Conservation (phyloP, 176 grass and related monocot genomes). For the Pontederia crassipes region DNA sequence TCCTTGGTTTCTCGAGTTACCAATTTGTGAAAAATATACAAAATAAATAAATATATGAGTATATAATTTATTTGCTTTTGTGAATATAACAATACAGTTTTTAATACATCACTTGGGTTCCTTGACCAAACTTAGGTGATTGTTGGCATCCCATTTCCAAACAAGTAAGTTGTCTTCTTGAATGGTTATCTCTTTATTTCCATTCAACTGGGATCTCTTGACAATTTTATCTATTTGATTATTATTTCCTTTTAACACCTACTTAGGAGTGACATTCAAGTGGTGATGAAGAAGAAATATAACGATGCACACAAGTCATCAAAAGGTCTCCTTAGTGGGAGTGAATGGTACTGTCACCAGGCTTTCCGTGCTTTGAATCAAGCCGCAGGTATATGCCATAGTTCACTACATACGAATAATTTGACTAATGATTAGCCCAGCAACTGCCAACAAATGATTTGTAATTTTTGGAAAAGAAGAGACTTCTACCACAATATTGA, state of each 20-base stretch:
- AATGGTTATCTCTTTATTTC: conserved; percentile 1
- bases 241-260: no score
- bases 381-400: conserved; percentile 57
- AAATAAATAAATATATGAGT: conserved; percentile 2
- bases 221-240: no score
- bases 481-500: no score
- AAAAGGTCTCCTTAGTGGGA: conserved; percentile 78
- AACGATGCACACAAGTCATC: conserved; percentile 83
- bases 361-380: conserved; percentile 97
- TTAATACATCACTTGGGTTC: conserved; percentile 30
- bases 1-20: conserved; percentile 3
- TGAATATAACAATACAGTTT: neutral
- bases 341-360: conserved; percentile 96
- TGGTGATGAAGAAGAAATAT: conserved; percentile 82
- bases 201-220: neutral
- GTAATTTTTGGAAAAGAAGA: no score
- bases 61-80: neutral
- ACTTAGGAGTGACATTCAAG: conserved; percentile 77
- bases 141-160: conserved; percentile 98
- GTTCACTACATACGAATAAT: neutral
- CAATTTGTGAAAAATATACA: neutral
- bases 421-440: neutral
- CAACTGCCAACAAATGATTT: no score
- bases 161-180: conserved; percentile 52
- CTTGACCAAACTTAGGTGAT: conserved; percentile 86